Evolutionary conservation across 495 filamentous ascomycete species (phyloP).

Genomic region (Hypoxylon cercidicola): DNA sequence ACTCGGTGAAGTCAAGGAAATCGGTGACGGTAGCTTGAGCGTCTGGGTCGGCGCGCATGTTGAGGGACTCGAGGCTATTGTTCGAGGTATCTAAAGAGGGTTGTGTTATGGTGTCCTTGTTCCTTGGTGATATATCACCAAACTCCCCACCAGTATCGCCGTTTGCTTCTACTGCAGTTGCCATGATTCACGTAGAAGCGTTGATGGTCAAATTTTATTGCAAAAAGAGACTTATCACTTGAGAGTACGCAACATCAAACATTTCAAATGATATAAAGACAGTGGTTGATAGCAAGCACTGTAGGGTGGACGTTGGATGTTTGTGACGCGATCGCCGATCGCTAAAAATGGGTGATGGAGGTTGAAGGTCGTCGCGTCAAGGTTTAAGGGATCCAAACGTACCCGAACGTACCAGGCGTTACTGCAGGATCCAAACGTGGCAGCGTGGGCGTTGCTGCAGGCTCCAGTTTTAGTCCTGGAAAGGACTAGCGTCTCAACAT

Average conservation of each 20-base stretch:
- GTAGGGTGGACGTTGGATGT: no score
- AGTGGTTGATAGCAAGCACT: neutral
- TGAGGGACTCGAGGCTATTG: constrained; percentile 47
- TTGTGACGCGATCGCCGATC: no score
- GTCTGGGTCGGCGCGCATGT: constrained; percentile 78
- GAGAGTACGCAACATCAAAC: no score
- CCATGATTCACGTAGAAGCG: constrained; percentile 28
- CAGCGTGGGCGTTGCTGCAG: no score
- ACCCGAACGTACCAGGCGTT: no score
- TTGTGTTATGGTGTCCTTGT: constrained; percentile 46
- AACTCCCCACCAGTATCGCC: constrained; percentile 39
- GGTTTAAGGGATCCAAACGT: no score
- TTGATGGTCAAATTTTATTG: neutral
- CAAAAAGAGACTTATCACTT: neutral
- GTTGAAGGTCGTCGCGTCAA: no score
- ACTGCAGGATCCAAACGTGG: no score
- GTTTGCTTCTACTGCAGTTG: constrained; percentile 40
- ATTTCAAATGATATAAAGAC: neutral
- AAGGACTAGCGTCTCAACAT: no score
- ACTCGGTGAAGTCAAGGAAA: constrained; percentile 96
- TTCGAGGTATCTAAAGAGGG: constrained; percentile 43
- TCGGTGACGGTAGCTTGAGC: constrained; percentile 94
- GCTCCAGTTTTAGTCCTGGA: no score
- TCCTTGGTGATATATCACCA: constrained; percentile 52
- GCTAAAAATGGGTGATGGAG: no score